These are phyloP conservation scores for Plicaturopsis crispa DNA, from an alignment of 768 basidiomycete genomes.

Conservation along the genomic window DNA sequence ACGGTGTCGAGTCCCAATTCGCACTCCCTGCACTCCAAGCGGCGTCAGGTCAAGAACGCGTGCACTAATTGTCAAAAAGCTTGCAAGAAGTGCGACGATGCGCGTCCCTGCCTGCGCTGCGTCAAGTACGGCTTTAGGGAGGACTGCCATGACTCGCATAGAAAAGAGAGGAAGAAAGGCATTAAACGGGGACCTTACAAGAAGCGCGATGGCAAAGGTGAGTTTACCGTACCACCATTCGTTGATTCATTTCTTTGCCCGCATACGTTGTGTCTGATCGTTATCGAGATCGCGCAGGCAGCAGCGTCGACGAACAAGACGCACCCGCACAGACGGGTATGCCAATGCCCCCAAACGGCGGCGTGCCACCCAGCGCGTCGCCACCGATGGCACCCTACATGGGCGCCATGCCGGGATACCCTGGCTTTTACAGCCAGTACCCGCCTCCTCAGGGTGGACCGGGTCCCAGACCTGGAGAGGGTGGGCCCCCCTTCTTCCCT, in stretches of 20 bases:
- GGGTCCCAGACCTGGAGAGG: too few relatives aligned
- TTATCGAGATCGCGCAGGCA: slow-evolving; percentile 52
- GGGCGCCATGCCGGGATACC: slow-evolving; percentile 40
- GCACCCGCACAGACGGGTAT: slow-evolving; percentile 34
- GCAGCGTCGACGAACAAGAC: slow-evolving; percentile 38
- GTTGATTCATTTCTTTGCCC: slow-evolving; percentile 5
- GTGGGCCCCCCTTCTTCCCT: slow-evolving; percentile 43
- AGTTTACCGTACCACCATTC: slow-evolving; percentile 24
- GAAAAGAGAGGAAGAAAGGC: slow-evolving; percentile 89
- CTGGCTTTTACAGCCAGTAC: slow-evolving; percentile 51
- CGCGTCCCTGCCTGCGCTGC: slow-evolving; percentile 87
- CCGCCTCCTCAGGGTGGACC: slow-evolving; percentile 43
- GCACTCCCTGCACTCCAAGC: slow-evolving; percentile 61
- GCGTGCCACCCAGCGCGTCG: slow-evolving; percentile 33
- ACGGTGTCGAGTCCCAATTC: slow-evolving; percentile 28
- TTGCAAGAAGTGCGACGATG: slow-evolving; percentile 90
- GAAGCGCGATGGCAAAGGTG: slow-evolving; percentile 91
- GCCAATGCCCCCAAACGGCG: slow-evolving; percentile 31
- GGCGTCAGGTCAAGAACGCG: slow-evolving; percentile 85
- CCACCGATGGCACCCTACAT: slow-evolving; percentile 46
- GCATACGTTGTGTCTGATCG: slow-evolving; percentile 29
- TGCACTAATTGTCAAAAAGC: slow-evolving; percentile 89
- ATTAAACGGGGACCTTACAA: slow-evolving; percentile 87
- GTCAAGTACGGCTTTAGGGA: slow-evolving; percentile 85
- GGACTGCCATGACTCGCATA: slow-evolving; percentile 83